Evolutionary conservation across 805 yeast genomes (phyloP).

Genomic region (Barnettozyma sp.): DNA sequence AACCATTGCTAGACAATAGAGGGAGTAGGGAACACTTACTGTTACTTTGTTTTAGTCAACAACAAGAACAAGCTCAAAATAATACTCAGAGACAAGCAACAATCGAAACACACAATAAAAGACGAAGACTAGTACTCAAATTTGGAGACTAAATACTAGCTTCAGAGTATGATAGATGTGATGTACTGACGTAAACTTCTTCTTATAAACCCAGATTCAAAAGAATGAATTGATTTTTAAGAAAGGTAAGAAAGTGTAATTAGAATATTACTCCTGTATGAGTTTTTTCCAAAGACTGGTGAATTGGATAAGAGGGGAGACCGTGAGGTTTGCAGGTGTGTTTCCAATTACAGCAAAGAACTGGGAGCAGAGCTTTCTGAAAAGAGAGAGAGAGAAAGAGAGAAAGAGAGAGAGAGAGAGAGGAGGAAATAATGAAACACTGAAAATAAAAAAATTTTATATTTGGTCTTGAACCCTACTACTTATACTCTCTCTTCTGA

Average conservation of each 20-base stretch:
- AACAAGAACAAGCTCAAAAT: background rate
- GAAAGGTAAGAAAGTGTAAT: too few species aligned
- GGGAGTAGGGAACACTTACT: too few species aligned
- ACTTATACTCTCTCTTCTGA: too few species aligned
- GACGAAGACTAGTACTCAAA: too few species aligned
- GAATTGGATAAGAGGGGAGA: background rate
- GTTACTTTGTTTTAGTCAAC: too few species aligned
- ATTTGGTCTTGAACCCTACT: slow-evolving; percentile 5
- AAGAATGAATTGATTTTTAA: too few species aligned
- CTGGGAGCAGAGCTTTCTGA: slow-evolving; percentile 26
- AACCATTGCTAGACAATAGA: too few species aligned
- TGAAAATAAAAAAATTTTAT: slow-evolving; percentile 9
- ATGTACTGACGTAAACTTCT: background rate
- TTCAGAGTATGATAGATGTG: background rate
- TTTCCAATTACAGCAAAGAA: slow-evolving; percentile 11
- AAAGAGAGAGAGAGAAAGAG: slow-evolving; percentile 28
- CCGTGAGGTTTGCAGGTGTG: slow-evolving; percentile 2
- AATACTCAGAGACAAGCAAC: background rate
- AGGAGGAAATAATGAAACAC: too few species aligned
- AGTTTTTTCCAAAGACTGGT: too few species aligned
- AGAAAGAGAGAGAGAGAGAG: slow-evolving; percentile 20
- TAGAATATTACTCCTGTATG: too few species aligned
- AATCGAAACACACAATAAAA: too few species aligned
- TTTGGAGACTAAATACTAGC: slow-evolving; percentile 11
- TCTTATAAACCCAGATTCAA: too few species aligned